Evolutionary conservation across 2,329 filamentous ascomycete species (phyloP), one percentile per base, ranked within the genome.

Genomic region (Akanthomyces dipterigenus): DNA sequence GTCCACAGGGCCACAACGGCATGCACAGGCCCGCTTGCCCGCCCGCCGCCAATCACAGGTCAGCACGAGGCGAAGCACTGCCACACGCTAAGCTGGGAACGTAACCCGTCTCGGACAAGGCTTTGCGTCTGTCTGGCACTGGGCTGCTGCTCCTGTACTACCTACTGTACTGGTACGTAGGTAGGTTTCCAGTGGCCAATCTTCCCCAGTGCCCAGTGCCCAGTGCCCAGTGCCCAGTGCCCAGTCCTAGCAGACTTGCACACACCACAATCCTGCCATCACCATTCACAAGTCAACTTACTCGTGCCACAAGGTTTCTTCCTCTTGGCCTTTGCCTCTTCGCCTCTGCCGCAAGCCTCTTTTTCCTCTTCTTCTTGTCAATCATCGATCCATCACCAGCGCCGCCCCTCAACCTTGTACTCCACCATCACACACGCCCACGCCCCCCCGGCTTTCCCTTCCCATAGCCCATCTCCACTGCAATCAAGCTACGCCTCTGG

Each of bases 401-500:
- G 31, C 31, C 22, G 6, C 45, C 24, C 51, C 36, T 14, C 40
- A 34, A 34, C 26, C 28, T 34, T 8, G 5, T 28, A 31, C 31
- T 40, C 45, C 45, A 40, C 28, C 36, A 16, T 16, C 5, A 4
- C 11, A 11, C 45, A 48, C 34, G 28, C 43, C 31, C 55, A 28
- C 55, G 20, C 55, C 45, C 45, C 28, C 40, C 22, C 43, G 24
- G 31, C 55, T 28, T 12, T 28, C 28, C 16, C 38, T 20, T 50
- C 16, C 11, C 56, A 34, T 14, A 48, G 43, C 55, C 54, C 55
- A 43, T 59, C 56, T 59, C 56, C 56, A 59, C 56, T 24, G 43
- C 14, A 40, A 36, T 40, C 53, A 55, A 46, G 28, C 42, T 48
- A 26, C 54, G 36, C 36, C 36, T 31, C 31, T 31, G 18, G 38